Evolutionary conservation across 2,329 filamentous ascomycete genomes (phyloP), one percentile per base, ranked within the genome.

Genomic region (Endoconidiophora laricicola): DNA sequence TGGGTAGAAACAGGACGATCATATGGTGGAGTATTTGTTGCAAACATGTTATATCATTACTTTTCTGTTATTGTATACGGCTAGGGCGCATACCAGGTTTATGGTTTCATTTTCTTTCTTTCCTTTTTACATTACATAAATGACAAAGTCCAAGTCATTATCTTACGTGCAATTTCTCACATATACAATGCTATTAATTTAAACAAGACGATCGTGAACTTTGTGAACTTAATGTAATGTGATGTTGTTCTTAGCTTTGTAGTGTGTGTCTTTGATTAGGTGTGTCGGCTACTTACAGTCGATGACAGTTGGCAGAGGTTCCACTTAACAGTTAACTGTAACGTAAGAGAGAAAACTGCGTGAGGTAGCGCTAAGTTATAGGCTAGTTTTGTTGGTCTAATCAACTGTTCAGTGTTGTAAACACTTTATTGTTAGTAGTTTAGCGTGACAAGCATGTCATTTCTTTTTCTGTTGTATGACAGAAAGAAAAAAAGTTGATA

Each of bases 41-140:
- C 29, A 33, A 7, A 33, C 29, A 33, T 33, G 29, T 33, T 33
- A 33, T 33, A 33, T 33, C 29, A 33, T 33, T 33, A 33, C 29
- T 33, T 33, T 33, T 33, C 29, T 33, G 29, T 33, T 33, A 33
- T 33, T 33, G 29, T 33, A 33, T 33, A 33, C 29, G 9, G 29
- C 29, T 33, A 33, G 9, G 29, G 29, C 29, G 29, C 29, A 33
- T 33, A 33, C 29, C 12, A 12, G 29, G 29, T 33, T 33, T 33
- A 33, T 33, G 29, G 29, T 7, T 38, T 49, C 18, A 20, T 44
- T 45, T 44, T 50, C n/a, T 36, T 37, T 29, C 37, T 38, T 20
- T 48, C 36, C n/a, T 48, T 36, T 48, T 52, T 18, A 29, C 38
- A 16, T 38, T 29, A 20, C 16, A 38, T 53, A 23, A 38, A 23